Percentiles rank a stretch among this genome's conserved stretches.
These are phyloP conservation scores for Hirschioporus abietinus DNA, from an alignment of 768 basidiomycete genomes.

Conservation along the genomic window DNA sequence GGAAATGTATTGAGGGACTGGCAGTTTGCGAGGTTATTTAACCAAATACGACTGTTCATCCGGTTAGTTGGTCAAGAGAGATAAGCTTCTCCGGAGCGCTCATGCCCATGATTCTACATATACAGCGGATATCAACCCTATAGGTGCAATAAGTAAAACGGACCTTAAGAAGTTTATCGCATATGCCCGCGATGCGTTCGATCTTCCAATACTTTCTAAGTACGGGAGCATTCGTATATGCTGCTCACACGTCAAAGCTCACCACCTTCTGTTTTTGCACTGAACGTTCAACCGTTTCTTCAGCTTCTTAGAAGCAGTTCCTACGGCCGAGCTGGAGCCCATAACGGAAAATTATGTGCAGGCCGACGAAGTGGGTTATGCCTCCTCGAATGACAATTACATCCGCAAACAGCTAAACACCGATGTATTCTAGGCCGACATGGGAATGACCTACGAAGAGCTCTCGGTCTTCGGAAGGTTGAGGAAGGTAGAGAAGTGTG, in stretches of 20 bases:
- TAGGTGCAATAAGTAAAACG: slow-evolving; percentile 96
- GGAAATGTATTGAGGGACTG: background rate
- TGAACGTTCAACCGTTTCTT: background rate
- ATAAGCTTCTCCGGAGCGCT: slow-evolving; percentile 18
- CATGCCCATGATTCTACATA: slow-evolving; percentile 1
- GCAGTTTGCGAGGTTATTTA: slow-evolving; percentile 87
- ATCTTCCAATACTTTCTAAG: slow-evolving; percentile 80
- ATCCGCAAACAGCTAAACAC: slow-evolving; percentile 7
- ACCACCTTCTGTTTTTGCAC: background rate
- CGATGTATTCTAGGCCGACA: slow-evolving; percentile 61
- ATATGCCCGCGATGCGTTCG: slow-evolving; percentile 71
- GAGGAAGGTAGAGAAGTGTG: slow-evolving; percentile 95
- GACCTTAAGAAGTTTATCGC: slow-evolving; percentile 95
- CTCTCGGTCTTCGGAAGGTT: slow-evolving; percentile 89
- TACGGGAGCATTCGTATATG: slow-evolving; percentile 25
- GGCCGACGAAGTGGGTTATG: slow-evolving; percentile 73
- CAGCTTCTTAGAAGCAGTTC: slow-evolving; percentile 88
- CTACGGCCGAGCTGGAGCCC: slow-evolving; percentile 95
- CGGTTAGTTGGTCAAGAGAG: slow-evolving; percentile 34
- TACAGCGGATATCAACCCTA: slow-evolving; percentile 94
- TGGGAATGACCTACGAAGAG: slow-evolving; percentile 99
- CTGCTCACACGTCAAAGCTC: slow-evolving; percentile 7
- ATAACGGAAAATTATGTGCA: slow-evolving; percentile 93
- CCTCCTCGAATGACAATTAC: slow-evolving; percentile 5
- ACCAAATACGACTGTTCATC: slow-evolving; percentile 98